Base-by-base conservation (phyloP, 352 stramenopile genomes). In the Pythium biforme region DNA sequence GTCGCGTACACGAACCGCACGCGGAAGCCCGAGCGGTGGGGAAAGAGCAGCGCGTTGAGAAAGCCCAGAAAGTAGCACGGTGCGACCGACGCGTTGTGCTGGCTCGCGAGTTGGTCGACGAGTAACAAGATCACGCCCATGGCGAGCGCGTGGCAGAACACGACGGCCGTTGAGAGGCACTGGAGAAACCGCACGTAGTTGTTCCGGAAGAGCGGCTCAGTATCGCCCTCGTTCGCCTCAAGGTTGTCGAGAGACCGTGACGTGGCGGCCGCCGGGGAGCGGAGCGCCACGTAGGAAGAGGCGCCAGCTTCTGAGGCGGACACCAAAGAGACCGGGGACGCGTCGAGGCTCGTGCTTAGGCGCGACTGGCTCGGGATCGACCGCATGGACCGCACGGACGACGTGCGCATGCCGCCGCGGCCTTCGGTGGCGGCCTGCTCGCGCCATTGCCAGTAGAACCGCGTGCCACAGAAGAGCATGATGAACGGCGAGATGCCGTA, bases 31-130 rank as follows among this genome's bases (percentile, higher is more conserved):
- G 74, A 81, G 3, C 74, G 68, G 48, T 80, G 72, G 12, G 73
- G 72, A 49, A 79, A 79, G 3, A 82, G 41, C 7, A 79, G 60
- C n/a, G 74, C 66, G 57, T 82, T 82, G 22, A 82, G 62, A 25
- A 79, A 75, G 12, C 71, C 69, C 9, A 81, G 33, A 31, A 78
- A 77, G 56, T 82, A 82, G 25, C 69, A 77, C 0, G 71, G 70
- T n/a, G 70, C 67, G 5, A 62, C 69, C 0, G 75, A 74, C 8
- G 15, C 53, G 23, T 71, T 73, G 23, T 57, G 66, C 20, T 64
- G 34, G 27, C 39, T 73, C 3, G 68, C 61, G 11, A 62, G 46
- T 15, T 63, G 57, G 46, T 79, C 64, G 11, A 78, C 72, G 6
- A 76, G 43, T 10, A 82, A 23, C 37, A 82, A 52, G 29, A 82